Base-by-base conservation (phyloP, 1,284 basidiomycete species). In the Vanrija humicola region DNA sequence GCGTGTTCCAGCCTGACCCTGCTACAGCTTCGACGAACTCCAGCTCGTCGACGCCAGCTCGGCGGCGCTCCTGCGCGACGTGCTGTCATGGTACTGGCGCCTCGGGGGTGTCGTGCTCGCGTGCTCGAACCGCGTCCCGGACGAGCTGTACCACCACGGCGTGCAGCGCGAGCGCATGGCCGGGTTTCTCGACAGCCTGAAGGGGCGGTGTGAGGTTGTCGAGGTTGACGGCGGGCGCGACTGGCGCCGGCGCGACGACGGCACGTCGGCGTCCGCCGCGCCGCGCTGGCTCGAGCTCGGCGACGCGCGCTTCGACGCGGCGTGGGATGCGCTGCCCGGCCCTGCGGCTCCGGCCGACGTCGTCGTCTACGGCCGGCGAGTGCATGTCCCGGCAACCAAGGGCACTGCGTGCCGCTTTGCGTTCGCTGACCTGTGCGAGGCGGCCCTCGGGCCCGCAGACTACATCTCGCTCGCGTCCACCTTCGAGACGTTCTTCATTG, bases 1-100 rank as follows among this genome's bases (percentile, higher is more conserved):
- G 5, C 26, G 5, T 8, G 26, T 28, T 4, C 28, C 21, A 34
- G 10, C 16, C 40, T 42, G 40, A 42, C 40, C 6, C 26, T 8
- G 28, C 25, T 1, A 1, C 10, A 76, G 74, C 63, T 86, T 88
- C 67, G 86, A 88, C 68, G 85, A 89, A 73, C 77, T 87, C 2
- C 86, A 87, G 67, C 78, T 87, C 3, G 78, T 86, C n/a, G 85
- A 88, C 65, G 83, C 87, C 1, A 83, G 84, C 1, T 83, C 83
- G 52, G 84, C 85, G 1, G 81, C 81, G 1, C 77, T 88, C 14
- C 79, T 88, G 3, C 81, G 85, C n/a, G 82, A 87, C 55, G 85
- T 88, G 2, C 71, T 88, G 6, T 83, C 83, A 23, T 87, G 85
- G 82, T 89, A 84, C 66, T 88, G 86, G 86, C 79, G 86, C 3